These are phyloP conservation scores for Microsporum canis DNA, from an alignment of 2,329 filamentous ascomycete genomes.

Conservation along the genomic window DNA sequence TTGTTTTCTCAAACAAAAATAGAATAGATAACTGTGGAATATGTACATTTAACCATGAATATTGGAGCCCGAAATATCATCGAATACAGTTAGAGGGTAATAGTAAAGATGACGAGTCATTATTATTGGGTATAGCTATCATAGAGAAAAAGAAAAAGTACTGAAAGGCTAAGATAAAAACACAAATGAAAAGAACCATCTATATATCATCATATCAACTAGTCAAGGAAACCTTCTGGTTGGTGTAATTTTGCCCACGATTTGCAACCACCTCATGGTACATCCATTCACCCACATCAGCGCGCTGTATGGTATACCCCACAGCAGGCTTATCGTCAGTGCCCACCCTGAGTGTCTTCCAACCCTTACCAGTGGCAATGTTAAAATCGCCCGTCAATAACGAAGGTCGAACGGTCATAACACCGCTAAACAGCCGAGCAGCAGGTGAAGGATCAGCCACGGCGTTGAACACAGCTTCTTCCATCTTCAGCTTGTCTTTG, in stretches of 20 bases:
- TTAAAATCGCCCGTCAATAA: conserved; percentile 18
- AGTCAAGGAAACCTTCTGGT: conserved; percentile 19
- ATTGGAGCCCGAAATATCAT: no score
- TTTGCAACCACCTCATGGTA: conserved; percentile 19
- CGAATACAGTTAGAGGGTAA: no score
- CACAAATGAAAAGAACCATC: background rate
- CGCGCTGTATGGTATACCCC: conserved; percentile 21
- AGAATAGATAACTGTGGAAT: no score
- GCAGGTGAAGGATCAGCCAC: conserved; percentile 16
- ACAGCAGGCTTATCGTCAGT: conserved; percentile 19
- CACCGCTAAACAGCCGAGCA: conserved; percentile 14
- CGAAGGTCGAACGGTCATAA: conserved; percentile 20
- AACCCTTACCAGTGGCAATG: conserved; percentile 13
- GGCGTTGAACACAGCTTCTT: conserved; percentile 13
- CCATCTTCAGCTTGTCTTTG: conserved; percentile 17
- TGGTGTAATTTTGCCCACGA: conserved; percentile 14
- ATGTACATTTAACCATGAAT: no score
- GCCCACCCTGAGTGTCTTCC: conserved; percentile 18
- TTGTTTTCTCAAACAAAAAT: no score
- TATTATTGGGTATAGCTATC: background rate
- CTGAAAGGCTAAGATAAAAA: background rate
- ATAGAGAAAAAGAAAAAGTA: background rate
- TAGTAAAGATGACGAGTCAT: no score
- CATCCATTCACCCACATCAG: conserved; percentile 23
- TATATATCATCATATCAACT: background rate